Evolutionary conservation across 768 basidiomycete genomes (phyloP), one percentile per base, ranked within the genome.

Genomic region (Macrocybe gigantea): DNA sequence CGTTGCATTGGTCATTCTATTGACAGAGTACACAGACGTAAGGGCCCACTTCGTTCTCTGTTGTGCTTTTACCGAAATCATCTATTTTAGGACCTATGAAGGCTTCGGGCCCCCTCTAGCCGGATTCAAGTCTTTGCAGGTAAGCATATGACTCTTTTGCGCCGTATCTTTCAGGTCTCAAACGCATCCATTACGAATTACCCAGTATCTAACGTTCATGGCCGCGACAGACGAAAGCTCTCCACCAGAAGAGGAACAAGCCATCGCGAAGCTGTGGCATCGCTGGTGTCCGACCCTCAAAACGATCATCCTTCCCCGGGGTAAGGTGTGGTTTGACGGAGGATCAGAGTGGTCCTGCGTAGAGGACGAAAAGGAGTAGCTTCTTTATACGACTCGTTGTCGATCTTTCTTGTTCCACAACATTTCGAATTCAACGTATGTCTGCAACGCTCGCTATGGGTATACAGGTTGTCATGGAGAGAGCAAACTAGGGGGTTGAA

Each of bases 221-320:
- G 77, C 78, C 2, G 70, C 73, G 5, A 64, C 64, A 10, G 53
- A 60, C 34, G 62, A 63, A 15, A 42, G 49, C 6, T 53, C 60
- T 9, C 46, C 55, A 15, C 45, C 58, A 54, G 65, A 61, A 7
- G 67, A 75, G 47, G 82, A 85, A 57, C 64, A 66, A 11, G 62
- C 64, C 51, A 72, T 84, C 8, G 83, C 78, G n/a, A 62, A 62
- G 40, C 56, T 62, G 39, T 85, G 82, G 83, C 75, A 77, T 47
- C 53, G 60, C 14, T 73, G 73, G 22, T 85, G 83, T 60, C 78
- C 80, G 3, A 80, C 81, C 0, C 66, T 85, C 31, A 69, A 69
- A 49, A 83, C 83, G 0, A 79, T 85, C 45, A 83, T 85, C 11
- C 62, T 85, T 0, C 82, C 83, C 0, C 71, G 72, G 49, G 83